Conservation (phyloP, 1,284 basidiomycete genomes). For the Puccinia coronata region DNA sequence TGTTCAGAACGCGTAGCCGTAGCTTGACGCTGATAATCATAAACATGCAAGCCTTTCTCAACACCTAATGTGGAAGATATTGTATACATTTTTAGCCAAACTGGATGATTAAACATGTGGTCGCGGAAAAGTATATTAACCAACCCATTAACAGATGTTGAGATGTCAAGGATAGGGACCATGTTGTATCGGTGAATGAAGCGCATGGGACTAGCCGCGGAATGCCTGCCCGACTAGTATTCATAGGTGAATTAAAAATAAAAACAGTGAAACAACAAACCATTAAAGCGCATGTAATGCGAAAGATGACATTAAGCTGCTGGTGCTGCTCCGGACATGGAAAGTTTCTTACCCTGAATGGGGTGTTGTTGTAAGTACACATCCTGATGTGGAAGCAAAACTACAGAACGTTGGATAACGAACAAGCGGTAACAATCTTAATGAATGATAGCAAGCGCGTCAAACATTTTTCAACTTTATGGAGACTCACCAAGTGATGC, state of each 20-base stretch:
- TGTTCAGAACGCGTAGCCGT: neutral
- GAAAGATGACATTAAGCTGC: neutral
- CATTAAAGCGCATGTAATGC: neutral
- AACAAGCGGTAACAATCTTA: neutral
- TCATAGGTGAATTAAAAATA: no score
- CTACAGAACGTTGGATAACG: neutral
- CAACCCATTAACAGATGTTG: conserved; percentile 23
- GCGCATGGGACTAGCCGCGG: neutral
- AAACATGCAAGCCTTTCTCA: conserved; percentile 1
- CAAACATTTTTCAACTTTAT: neutral
- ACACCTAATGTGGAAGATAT: neutral
- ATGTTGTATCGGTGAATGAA: conserved; percentile 20
- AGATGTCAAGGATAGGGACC: conserved; percentile 4
- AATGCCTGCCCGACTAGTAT: neutral
- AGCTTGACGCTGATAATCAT: conserved; percentile 18
- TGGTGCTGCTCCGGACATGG: neutral
- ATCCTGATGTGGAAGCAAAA: conserved; percentile 28
- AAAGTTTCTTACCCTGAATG: neutral
- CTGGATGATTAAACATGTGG: neutral
- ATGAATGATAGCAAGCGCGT: neutral
- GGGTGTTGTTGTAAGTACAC: neutral
- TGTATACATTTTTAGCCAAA: neutral
- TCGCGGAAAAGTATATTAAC: neutral
- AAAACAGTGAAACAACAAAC: neutral
- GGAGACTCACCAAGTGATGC: conserved; percentile 5